phyloP scores from a whole-genome alignment of 202 grass and related monocot species.

The Digitaria exilis region DNA sequence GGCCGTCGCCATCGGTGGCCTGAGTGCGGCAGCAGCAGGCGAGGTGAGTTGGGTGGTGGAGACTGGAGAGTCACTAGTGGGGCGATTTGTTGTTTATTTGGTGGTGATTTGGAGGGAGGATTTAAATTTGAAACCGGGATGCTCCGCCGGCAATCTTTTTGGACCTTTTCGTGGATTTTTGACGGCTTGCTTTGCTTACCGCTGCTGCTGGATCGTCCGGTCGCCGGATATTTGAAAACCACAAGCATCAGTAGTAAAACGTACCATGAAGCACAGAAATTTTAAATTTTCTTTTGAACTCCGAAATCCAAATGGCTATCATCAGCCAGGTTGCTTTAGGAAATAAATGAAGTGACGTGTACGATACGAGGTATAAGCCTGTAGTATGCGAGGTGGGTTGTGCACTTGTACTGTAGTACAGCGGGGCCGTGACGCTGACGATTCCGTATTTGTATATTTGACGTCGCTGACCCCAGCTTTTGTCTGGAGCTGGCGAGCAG shows the following conservation, averaged over 20 bases:
- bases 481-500: not conserved
- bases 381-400: not conserved
- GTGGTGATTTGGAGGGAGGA: conserved; percentile 43
- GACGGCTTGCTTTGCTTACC: not conserved
- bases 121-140: conserved; percentile 60
- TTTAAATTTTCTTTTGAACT: not conserved
- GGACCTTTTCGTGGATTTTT: conserved; percentile 25
- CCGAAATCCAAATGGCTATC: not conserved
- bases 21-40: not conserved
- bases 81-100: not conserved
- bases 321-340: not conserved
- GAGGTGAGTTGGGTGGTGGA: not conserved
- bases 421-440: conserved; percentile 42
- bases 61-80: not conserved
- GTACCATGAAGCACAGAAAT: no score
- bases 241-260: no score
- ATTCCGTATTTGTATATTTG: conserved; percentile 2
- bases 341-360: conserved; percentile 9
- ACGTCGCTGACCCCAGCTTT: conserved; percentile 24
- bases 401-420: not conserved
- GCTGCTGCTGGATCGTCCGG: not conserved
- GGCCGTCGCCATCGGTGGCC: conserved; percentile 43
- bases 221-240: not conserved
- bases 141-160: not conserved
- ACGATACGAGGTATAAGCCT: not conserved